phyloP scores from a whole-genome alignment of 495 filamentous ascomycete genomes.

The Penicillium antarcticum region DNA sequence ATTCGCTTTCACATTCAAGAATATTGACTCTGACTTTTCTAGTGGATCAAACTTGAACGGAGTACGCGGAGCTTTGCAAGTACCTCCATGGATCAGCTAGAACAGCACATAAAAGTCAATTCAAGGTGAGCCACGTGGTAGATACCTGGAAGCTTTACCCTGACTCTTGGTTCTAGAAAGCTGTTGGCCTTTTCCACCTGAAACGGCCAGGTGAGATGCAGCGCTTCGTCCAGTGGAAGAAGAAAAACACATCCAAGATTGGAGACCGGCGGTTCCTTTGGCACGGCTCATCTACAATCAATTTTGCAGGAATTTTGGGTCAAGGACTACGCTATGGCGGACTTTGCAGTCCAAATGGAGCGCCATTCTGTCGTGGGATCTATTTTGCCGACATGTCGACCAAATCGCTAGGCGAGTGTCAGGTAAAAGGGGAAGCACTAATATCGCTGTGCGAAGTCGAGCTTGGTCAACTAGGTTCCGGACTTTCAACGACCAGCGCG shows the following conservation, averaged over 20 bases:
- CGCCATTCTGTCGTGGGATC: constrained; percentile 1
- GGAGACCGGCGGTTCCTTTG: constrained; percentile 65
- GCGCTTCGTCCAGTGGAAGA: constrained; percentile 51
- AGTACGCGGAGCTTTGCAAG: neutral
- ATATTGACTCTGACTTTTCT: neutral
- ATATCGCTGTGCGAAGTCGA: constrained; percentile 21
- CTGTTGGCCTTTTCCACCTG: constrained; percentile 62
- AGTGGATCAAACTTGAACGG: neutral
- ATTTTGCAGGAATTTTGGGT: constrained; percentile 70
- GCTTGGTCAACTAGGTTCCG: neutral
- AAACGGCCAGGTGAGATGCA: constrained; percentile 62
- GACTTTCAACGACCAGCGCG: neutral
- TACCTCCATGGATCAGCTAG: neutral
- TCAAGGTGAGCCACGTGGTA: neutral
- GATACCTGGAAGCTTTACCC: neutral
- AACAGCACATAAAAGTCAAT: neutral
- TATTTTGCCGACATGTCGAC: constrained; percentile 15
- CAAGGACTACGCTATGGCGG: constrained; percentile 57
- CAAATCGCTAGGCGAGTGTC: constrained; percentile 9
- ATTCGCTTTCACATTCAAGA: neutral
- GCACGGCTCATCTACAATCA: constrained; percentile 65
- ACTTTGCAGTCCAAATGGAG: neutral
- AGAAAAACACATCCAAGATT: constrained; percentile 26
- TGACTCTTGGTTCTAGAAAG: neutral
- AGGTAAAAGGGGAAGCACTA: neutral